Evolutionary conservation across 2,329 filamentous ascomycete genomes (phyloP).

Genomic region (Beauveria caledonica): DNA sequence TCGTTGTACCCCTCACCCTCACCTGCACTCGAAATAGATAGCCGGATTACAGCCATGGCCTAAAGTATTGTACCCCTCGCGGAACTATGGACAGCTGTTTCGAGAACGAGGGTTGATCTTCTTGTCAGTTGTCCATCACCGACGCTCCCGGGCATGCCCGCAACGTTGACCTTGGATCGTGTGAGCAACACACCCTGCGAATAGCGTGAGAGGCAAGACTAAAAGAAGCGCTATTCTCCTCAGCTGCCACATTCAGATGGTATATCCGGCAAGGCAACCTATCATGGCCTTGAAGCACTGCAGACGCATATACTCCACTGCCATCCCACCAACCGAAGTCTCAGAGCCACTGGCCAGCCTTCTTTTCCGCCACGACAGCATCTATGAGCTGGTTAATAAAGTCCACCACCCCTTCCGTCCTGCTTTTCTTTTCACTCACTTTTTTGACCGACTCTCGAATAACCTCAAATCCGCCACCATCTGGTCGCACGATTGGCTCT

Average conservation of each 20-base stretch:
- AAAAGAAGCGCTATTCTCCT: neutral
- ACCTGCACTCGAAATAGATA: neutral
- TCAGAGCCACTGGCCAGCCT: neutral
- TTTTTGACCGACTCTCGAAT: neutral
- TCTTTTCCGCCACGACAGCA: neutral
- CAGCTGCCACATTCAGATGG: neutral
- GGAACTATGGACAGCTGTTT: too few species aligned
- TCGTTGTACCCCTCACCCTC: too few species aligned
- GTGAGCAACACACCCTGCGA: too few species aligned
- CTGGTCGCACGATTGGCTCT: too few species aligned
- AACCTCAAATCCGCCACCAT: neutral
- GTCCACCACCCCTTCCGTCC: neutral
- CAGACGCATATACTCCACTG: neutral
- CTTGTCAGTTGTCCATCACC: too few species aligned
- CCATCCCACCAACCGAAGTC: neutral
- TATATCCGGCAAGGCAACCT: neutral
- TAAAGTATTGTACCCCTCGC: too few species aligned
- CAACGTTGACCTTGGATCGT: too few species aligned
- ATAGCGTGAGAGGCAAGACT: neutral
- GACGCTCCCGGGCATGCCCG: too few species aligned
- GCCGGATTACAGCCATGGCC: too few species aligned
- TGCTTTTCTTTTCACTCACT: neutral
- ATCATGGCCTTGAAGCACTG: neutral
- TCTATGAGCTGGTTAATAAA: neutral
- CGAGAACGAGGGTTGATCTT: too few species aligned